Conservation (phyloP, 257 asterid genomes). For the Thymus quinquecostatus region DNA sequence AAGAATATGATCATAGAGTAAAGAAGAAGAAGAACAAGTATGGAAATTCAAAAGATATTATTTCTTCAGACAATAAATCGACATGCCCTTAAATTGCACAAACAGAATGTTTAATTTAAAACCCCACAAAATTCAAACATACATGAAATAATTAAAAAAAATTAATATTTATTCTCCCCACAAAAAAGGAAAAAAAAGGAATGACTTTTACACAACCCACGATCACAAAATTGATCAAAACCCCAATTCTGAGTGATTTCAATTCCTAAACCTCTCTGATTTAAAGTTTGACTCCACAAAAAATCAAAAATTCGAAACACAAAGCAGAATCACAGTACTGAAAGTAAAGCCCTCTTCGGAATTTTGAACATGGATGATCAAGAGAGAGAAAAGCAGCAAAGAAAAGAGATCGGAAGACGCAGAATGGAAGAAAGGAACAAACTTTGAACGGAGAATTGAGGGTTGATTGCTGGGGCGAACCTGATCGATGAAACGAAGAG, state of each 20-base stretch:
- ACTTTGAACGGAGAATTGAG: slow-evolving; percentile 11
- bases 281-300: slow-evolving; percentile 28
- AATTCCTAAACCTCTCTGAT: slow-evolving; percentile 32
- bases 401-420: slow-evolving; percentile 28
- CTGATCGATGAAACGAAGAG: slow-evolving; percentile 29
- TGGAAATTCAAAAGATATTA: background rate
- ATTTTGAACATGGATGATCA: slow-evolving; percentile 28
- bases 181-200: background rate
- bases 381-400: slow-evolving; percentile 29
- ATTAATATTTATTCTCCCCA: background rate
- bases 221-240: slow-evolving; percentile 37
- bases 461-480: slow-evolving; percentile 19
- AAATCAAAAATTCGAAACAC: slow-evolving; percentile 27
- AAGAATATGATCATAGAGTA: background rate
- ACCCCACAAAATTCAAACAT: background rate
- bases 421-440: slow-evolving; percentile 24
- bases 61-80: slow-evolving; percentile 3
- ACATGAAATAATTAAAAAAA: background rate
- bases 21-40: background rate
- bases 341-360: slow-evolving; percentile 42
- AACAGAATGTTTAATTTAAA: background rate
- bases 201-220: slow-evolving; percentile 2
- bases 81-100: background rate
- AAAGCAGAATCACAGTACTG: slow-evolving; percentile 19
- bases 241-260: slow-evolving; percentile 33